Conservation (phyloP, 805 yeast species). For the Candida silvicultrix region DNA sequence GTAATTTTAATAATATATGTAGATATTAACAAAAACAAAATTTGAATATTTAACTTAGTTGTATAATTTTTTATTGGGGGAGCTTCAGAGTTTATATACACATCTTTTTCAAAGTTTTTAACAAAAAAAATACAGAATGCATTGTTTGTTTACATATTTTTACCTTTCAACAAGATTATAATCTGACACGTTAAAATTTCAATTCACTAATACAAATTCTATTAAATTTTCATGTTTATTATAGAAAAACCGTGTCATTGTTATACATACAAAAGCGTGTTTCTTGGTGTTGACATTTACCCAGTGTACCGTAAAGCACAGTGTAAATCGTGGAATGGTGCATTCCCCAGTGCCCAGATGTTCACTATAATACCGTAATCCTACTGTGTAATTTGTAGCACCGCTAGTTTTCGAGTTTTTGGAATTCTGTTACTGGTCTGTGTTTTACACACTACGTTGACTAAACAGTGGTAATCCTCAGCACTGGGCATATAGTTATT, state of each 20-base stretch:
- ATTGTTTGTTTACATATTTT: too few relatives aligned
- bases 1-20: neutral
- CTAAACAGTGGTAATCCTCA: neutral
- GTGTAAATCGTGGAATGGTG: neutral
- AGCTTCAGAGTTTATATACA: too few relatives aligned
- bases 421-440: neutral
- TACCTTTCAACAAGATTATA: too few relatives aligned
- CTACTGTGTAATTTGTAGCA: neutral
- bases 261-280: neutral
- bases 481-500: neutral
- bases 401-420: neutral
- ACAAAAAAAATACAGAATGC: too few relatives aligned
- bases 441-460: neutral
- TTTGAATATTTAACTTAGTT: too few relatives aligned
- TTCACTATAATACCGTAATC: neutral
- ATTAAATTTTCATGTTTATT: too few relatives aligned
- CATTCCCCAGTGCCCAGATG: neutral
- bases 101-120: too few relatives aligned
- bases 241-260: too few relatives aligned
- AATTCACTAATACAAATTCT: too few relatives aligned
- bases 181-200: too few relatives aligned
- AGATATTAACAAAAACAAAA: too few relatives aligned
- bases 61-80: too few relatives aligned
- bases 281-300: neutral
- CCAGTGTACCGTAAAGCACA: neutral